These are phyloP conservation scores for Caryocar brasiliense DNA, from an alignment of 441 rosid genomes.

Conservation along the genomic window DNA sequence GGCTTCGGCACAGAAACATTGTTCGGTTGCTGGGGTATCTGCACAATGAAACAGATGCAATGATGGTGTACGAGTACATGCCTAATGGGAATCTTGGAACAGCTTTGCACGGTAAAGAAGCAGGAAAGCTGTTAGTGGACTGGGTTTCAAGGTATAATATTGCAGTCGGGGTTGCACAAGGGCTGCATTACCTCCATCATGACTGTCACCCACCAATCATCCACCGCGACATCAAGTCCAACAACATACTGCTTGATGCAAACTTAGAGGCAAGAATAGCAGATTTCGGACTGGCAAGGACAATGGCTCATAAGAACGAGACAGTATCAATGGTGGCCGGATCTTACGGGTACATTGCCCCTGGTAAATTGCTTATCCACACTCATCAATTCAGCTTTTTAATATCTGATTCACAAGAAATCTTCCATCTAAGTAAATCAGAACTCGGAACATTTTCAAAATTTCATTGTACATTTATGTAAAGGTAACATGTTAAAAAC, in stretches of 20 bases:
- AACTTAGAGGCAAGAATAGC: constrained; percentile 65
- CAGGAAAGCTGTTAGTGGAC: constrained; percentile 43
- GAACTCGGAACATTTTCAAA: too few species aligned
- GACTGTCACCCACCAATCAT: constrained; percentile 66
- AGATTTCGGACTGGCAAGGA: constrained; percentile 75
- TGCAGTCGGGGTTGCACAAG: constrained; percentile 73
- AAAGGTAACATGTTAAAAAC: too few species aligned
- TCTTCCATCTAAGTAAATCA: too few species aligned
- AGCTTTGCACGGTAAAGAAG: constrained; percentile 49
- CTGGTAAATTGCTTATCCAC: constrained; percentile 30
- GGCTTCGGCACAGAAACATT: constrained; percentile 64
- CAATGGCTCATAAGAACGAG: constrained; percentile 64
- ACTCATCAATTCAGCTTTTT: too few species aligned
- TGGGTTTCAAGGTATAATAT: constrained; percentile 72
- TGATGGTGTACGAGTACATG: constrained; percentile 70
- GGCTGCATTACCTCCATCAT: constrained; percentile 62
- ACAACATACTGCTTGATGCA: constrained; percentile 58
- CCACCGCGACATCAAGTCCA: constrained; percentile 76
- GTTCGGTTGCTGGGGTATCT: constrained; percentile 57
- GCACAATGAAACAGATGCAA: constrained; percentile 58
- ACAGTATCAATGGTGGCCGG: constrained; percentile 78
- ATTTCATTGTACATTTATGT: too few species aligned
- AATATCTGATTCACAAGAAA: too few species aligned
- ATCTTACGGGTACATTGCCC: constrained; percentile 75
- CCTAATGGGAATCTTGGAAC: constrained; percentile 66